These are phyloP conservation scores for Primulina eburnea DNA, from an alignment of 257 asterid genomes.

Conservation along the genomic window DNA sequence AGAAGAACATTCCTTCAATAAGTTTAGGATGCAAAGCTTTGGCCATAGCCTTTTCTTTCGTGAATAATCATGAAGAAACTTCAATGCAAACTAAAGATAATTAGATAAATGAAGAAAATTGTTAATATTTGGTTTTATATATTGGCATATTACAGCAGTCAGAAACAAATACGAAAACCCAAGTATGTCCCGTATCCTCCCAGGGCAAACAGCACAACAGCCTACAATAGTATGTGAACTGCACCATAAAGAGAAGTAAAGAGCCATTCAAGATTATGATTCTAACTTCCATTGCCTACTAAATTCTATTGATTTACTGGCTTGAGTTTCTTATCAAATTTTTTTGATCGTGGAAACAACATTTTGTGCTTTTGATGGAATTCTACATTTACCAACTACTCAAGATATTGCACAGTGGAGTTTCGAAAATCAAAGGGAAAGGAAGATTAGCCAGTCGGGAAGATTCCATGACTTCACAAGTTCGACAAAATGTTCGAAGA, in stretches of 20 bases:
- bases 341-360: too few species aligned
- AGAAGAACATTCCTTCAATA: constrained; percentile 93
- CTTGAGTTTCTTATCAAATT: too few species aligned
- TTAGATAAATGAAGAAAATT: not conserved
- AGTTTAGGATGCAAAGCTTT: constrained; percentile 95
- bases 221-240: constrained; percentile 37
- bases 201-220: constrained; percentile 93
- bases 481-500: constrained; percentile 66
- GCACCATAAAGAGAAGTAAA: not conserved
- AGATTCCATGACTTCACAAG: constrained; percentile 65
- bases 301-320: too few species aligned
- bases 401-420: not conserved
- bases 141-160: constrained; percentile 45
- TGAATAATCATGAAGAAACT: constrained; percentile 12
- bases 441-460: constrained; percentile 68
- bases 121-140: too few species aligned
- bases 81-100: not conserved
- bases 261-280: not conserved
- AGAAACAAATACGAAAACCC: constrained; percentile 82
- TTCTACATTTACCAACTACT: not conserved
- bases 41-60: constrained; percentile 97
- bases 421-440: not conserved
- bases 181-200: constrained; percentile 94
- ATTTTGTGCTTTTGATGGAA: not conserved
- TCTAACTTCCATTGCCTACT: not conserved